Conservation (phyloP, 768 basidiomycete species). For the Cystoderma amianthinum region DNA sequence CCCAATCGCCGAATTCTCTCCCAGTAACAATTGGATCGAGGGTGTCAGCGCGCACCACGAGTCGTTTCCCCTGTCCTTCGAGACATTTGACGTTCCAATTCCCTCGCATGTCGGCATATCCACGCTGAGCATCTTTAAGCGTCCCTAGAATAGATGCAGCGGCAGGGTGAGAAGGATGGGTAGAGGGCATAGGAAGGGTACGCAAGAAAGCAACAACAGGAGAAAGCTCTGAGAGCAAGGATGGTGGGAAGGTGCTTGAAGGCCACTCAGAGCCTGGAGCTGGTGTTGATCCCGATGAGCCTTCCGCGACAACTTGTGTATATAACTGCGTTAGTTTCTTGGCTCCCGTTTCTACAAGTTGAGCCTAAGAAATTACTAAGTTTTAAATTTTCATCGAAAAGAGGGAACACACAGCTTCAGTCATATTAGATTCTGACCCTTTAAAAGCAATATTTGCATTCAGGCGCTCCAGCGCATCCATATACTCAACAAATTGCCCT, state of each 20-base stretch:
- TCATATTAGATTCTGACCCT: conserved; percentile 44
- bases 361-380: conserved; percentile 30
- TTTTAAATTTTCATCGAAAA: background rate
- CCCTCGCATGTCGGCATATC: conserved; percentile 85
- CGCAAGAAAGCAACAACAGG: conserved; percentile 68
- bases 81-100: conserved; percentile 71
- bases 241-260: conserved; percentile 46
- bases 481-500: conserved; percentile 57
- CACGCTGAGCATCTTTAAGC: conserved; percentile 70
- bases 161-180: conserved; percentile 80
- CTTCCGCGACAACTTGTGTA: conserved; percentile 86
- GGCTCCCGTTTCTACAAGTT: conserved; percentile 74
- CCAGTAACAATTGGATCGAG: conserved; percentile 61
- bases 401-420: conserved; percentile 39
- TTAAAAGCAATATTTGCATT: conserved; percentile 80
- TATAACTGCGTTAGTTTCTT: conserved; percentile 79
- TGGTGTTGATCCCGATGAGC: conserved; percentile 69
- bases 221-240: conserved; percentile 42
- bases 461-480: conserved; percentile 66
- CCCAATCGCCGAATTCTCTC: conserved; percentile 68
- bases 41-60: conserved; percentile 65
- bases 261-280: conserved; percentile 51
- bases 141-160: conserved; percentile 56
- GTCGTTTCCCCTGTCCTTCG: conserved; percentile 62
- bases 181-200: conserved; percentile 66